These are phyloP conservation scores for Sinapis alba DNA, from an alignment of 441 rosid genomes.

Conservation along the genomic window DNA sequence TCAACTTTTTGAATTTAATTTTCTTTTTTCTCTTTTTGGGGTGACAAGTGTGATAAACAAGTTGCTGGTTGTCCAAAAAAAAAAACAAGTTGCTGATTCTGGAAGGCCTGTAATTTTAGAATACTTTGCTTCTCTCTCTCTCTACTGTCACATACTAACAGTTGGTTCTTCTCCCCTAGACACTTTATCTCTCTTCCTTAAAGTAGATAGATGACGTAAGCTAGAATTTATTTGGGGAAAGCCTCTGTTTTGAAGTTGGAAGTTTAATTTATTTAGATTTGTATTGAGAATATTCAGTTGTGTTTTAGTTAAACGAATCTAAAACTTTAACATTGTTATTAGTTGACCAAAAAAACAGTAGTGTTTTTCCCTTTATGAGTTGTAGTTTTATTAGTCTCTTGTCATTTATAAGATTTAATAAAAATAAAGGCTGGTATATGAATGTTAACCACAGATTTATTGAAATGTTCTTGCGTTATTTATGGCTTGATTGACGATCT, in stretches of 20 bases:
- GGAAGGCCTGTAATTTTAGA: conserved; percentile 34
- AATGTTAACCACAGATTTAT: not conserved
- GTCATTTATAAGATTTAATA: not conserved
- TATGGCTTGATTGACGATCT: not conserved
- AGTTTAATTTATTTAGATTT: not conserved
- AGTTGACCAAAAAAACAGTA: conserved; percentile 14
- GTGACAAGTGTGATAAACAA: conserved; percentile 50
- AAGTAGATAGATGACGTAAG: conserved; percentile 3
- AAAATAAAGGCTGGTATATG: not conserved
- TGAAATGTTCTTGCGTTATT: not conserved
- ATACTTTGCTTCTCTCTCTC: conserved; percentile 24
- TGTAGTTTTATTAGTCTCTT: conserved; percentile 21
- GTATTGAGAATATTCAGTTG: conserved; percentile 21
- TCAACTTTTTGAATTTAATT: not conserved
- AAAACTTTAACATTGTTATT: not conserved
- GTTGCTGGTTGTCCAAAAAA: too few species aligned
- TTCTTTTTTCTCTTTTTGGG: conserved; percentile 24
- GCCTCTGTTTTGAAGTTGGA: not conserved
- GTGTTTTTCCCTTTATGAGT: conserved; percentile 12
- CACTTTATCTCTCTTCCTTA: conserved; percentile 28
- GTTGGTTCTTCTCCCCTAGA: conserved; percentile 82
- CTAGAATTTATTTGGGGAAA: conserved; percentile 21
- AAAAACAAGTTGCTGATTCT: conserved; percentile 62
- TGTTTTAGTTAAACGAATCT: conserved; percentile 6
- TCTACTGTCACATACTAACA: conserved; percentile 37